Base-by-base conservation (phyloP, 139 green algal genomes). In the Dunaliella sp. region DNA sequence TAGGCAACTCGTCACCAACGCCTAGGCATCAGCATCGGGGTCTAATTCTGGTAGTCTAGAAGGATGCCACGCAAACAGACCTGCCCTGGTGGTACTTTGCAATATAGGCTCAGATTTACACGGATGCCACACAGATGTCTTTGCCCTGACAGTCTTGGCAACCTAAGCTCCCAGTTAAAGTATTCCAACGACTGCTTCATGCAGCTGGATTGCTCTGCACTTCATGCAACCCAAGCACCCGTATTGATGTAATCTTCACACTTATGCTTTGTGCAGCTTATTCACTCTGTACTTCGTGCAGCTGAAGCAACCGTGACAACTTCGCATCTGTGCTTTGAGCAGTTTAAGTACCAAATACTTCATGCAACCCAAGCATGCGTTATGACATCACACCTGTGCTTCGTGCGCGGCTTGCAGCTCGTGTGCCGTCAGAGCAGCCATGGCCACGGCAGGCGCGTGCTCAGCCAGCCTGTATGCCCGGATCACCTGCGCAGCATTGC, bases 381-480 rank as follows among this genome's bases (percentile, higher is more conserved):
- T 21, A 24, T 21, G 58, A 21, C 24, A 30, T 30, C 73, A 16
- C 16, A 65, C 77, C 33, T 81, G 77, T 81, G 30, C 38, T 24
- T 37, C 21, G 32, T 26, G 2, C 38, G 80, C 80, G 1, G 80
- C 80, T 38, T 84, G 28, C 73, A 90, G 86, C 87, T 91, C 84
- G 48, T 93, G 88, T 26, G 81, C 38, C 0, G 32, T 79, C 26
- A 91, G 82, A 32, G 84, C 72, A 0, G 78, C 77, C 81, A 91
- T 37, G 1, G 84, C 84, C 58, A 91, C 88, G 28, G 87, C 88
- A 30, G 91, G 91, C 1, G 90, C 85, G n/a, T 86, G 91, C 86
- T 93, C 88, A 36, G 91, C 83, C 72, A 90, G 36, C 25, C 86
- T 77, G 78, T 90, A 89, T 28, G 86, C 86, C 33, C 86, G 88